Percentiles rank a stretch among this genome's conserved stretches.
These are phyloP conservation scores for Pichia kudriavzevii DNA, from an alignment of 1,139 yeast genomes.

Conservation along the genomic window DNA sequence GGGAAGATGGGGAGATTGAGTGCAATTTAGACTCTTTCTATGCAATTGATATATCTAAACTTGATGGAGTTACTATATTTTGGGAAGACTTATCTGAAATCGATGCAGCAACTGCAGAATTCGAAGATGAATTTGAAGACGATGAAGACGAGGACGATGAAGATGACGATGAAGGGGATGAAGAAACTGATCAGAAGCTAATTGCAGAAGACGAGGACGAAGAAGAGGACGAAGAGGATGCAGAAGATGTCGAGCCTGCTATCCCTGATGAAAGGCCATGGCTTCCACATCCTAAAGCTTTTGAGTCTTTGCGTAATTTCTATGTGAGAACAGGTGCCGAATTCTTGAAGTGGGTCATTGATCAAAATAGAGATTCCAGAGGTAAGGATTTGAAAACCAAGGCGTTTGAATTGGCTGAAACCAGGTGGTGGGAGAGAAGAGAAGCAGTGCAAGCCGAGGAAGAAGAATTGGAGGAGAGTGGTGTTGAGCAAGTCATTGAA, in stretches of 20 bases:
- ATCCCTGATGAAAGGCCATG: constrained; percentile 91
- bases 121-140: constrained; percentile 51
- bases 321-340: constrained; percentile 81
- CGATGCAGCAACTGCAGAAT: constrained; percentile 46
- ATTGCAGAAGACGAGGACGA: constrained; percentile 36
- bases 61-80: constrained; percentile 80
- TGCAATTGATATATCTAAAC: constrained; percentile 72
- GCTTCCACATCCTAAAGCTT: constrained; percentile 97
- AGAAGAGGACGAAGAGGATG: constrained; percentile 54
- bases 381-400: constrained; percentile 87
- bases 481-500: constrained; percentile 86
- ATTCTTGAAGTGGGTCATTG: constrained; percentile 88
- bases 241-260: constrained; percentile 59
- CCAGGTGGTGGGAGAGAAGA: constrained; percentile 98
- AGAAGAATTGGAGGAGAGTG: constrained; percentile 87
- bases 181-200: constrained; percentile 34
- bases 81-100: constrained; percentile 81
- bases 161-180: constrained; percentile 50
- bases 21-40: constrained; percentile 79
- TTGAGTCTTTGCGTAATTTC: constrained; percentile 75
- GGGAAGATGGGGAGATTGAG: constrained; percentile 84
- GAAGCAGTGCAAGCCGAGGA: constrained; percentile 85
- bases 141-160: constrained; percentile 64
- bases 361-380: constrained; percentile 76
- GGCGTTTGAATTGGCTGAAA: constrained; percentile 86